These are phyloP conservation scores for Elongisporangium prolatum DNA, from an alignment of 352 stramenopile genomes.

Conservation along the genomic window DNA sequence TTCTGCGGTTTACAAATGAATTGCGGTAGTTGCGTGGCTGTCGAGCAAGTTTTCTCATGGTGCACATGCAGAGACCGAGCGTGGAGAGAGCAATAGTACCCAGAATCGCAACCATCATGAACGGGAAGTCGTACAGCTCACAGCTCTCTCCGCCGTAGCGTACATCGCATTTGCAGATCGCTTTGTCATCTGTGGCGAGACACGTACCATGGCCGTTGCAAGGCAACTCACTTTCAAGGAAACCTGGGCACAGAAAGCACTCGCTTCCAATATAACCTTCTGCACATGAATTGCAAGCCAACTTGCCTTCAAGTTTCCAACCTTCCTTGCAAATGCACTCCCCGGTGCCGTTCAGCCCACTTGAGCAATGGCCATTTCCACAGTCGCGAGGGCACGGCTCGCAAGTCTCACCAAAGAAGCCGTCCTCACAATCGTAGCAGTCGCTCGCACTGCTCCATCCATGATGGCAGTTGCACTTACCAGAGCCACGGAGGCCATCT, in stretches of 20 bases:
- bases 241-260: slow-evolving; percentile 71
- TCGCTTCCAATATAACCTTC: slow-evolving; percentile 72
- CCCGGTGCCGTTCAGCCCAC: slow-evolving; percentile 72
- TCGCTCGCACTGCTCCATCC: slow-evolving; percentile 72
- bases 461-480: slow-evolving; percentile 77
- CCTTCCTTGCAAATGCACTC: slow-evolving; percentile 73
- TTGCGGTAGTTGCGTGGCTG: slow-evolving; percentile 58
- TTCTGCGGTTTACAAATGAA: slow-evolving; percentile 33
- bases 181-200: slow-evolving; percentile 39
- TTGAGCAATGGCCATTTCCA: slow-evolving; percentile 68
- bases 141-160: slow-evolving; percentile 69
- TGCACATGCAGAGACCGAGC: slow-evolving; percentile 84
- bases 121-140: slow-evolving; percentile 84
- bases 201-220: slow-evolving; percentile 75
- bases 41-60: slow-evolving; percentile 71
- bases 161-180: slow-evolving; percentile 66
- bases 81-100: slow-evolving; percentile 77
- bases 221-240: slow-evolving; percentile 57
- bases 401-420: slow-evolving; percentile 79
- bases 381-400: slow-evolving; percentile 62
- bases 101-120: slow-evolving; percentile 76
- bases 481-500: slow-evolving; percentile 67
- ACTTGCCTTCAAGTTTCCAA: slow-evolving; percentile 55
- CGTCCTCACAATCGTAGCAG: slow-evolving; percentile 81
- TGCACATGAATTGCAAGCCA: slow-evolving; percentile 66